phyloP scores from a whole-genome alignment of 495 filamentous ascomycete genomes.

The Lasiosphaeria miniovina region DNA sequence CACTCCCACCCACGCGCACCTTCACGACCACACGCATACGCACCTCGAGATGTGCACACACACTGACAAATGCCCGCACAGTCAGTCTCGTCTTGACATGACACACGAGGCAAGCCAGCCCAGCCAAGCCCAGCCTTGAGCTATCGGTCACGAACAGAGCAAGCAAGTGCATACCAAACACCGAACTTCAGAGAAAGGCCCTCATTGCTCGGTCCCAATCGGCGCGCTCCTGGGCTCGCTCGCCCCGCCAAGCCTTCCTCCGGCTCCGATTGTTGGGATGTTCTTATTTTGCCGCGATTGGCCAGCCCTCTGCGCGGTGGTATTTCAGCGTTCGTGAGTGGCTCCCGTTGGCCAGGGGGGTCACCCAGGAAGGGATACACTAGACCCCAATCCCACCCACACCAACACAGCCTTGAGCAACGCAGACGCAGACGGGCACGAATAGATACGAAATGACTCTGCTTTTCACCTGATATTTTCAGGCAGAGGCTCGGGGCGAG shows the following conservation, averaged over 20 bases:
- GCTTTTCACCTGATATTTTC: neutral
- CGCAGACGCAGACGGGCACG: neutral
- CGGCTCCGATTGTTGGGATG: slow-evolving; percentile 1
- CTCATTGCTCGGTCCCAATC: neutral
- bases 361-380: neutral
- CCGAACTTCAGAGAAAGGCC: neutral
- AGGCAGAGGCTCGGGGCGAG: neutral
- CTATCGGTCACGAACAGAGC: too few species aligned
- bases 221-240: neutral
- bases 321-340: slow-evolving; percentile 9
- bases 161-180: too few species aligned
- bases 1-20: too few species aligned
- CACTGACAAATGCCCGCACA: too few species aligned
- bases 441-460: neutral
- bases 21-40: too few species aligned
- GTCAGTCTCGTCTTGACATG: too few species aligned
- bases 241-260: neutral
- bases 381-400: neutral
- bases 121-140: neutral
- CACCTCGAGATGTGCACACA: too few species aligned
- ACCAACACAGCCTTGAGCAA: slow-evolving; percentile 1
- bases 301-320: slow-evolving; percentile 4
- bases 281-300: neutral
- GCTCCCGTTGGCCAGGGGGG: neutral
- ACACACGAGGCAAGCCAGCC: too few species aligned